Conservation (phyloP, 768 basidiomycete genomes). For the Candolleomyces eurysporus region DNA sequence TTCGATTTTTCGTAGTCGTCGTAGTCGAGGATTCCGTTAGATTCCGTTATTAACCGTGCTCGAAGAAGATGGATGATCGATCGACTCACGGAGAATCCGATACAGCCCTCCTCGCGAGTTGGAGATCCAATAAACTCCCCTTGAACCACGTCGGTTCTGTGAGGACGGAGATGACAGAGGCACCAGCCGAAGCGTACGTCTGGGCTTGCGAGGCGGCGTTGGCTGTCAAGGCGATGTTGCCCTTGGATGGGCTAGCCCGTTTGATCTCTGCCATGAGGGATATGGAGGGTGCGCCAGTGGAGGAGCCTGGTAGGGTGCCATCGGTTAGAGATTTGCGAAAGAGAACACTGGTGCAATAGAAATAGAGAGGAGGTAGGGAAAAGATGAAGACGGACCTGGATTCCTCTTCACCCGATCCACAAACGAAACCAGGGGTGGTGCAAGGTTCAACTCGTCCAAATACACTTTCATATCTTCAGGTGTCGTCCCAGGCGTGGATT, state of each 20-base stretch:
- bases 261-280: conserved; percentile 88
- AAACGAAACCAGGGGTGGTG: conserved; percentile 67
- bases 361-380: no score
- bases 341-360: no score
- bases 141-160: conserved; percentile 94
- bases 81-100: no score
- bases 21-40: no score
- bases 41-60: not conserved
- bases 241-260: conserved; percentile 86
- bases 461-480: conserved; percentile 56
- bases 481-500: conserved; percentile 61
- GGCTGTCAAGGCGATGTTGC: conserved; percentile 65
- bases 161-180: conserved; percentile 82
- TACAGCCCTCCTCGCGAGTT: conserved; percentile 51
- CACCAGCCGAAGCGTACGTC: conserved; percentile 77
- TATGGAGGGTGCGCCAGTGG: conserved; percentile 22
- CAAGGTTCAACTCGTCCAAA: conserved; percentile 57
- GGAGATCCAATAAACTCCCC: conserved; percentile 78
- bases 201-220: conserved; percentile 74
- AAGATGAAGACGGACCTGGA: conserved; percentile 18
- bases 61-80: no score
- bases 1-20: no score
- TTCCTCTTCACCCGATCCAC: conserved; percentile 49
- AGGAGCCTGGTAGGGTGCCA: conserved; percentile 13
- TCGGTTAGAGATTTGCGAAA: not conserved